phyloP scores from a whole-genome alignment of 2,329 filamentous ascomycete species.

The Cercospora canescens region DNA sequence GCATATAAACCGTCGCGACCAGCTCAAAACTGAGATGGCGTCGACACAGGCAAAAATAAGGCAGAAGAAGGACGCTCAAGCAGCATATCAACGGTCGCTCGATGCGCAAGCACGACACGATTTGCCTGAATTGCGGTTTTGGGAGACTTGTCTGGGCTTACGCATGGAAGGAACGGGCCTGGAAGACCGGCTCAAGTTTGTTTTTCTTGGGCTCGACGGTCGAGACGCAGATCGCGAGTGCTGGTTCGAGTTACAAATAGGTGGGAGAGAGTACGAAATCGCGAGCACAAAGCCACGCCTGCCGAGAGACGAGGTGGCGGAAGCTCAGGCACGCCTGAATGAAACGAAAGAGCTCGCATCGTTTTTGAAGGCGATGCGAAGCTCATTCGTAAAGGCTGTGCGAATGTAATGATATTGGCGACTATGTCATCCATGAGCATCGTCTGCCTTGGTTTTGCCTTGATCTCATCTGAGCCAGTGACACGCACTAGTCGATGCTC shows the following conservation, averaged over 20 bases:
- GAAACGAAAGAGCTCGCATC: slow-evolving; percentile 72
- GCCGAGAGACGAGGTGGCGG: slow-evolving; percentile 74
- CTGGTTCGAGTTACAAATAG: slow-evolving; percentile 88
- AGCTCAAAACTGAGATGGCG: slow-evolving; percentile 57
- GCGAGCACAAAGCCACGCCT: slow-evolving; percentile 79
- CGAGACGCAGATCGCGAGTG: slow-evolving; percentile 85
- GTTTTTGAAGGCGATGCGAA: slow-evolving; percentile 79
- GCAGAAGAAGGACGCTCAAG: slow-evolving; percentile 67
- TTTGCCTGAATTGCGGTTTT: slow-evolving; percentile 90
- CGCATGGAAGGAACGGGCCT: slow-evolving; percentile 76
- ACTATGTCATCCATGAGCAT: background rate
- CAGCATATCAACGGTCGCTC: slow-evolving; percentile 69
- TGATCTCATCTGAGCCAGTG: background rate
- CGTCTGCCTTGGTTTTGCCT: background rate
- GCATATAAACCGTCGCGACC: slow-evolving; percentile 56
- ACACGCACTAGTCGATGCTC: background rate
- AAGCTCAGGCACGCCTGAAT: slow-evolving; percentile 76
- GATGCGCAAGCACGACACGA: slow-evolving; percentile 87
- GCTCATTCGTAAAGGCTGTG: slow-evolving; percentile 65
- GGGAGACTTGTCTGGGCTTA: slow-evolving; percentile 87
- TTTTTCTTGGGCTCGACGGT: slow-evolving; percentile 85
- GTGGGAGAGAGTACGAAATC: slow-evolving; percentile 80
- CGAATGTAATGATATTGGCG: background rate
- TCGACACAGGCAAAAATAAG: slow-evolving; percentile 71
- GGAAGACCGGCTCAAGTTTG: slow-evolving; percentile 83